A percentile compares a stretch with the other conserved stretches of the same genome.
Evolutionary conservation across 148 eudicot genomes (phyloP).

Genomic region (Talinum fruticosum): DNA sequence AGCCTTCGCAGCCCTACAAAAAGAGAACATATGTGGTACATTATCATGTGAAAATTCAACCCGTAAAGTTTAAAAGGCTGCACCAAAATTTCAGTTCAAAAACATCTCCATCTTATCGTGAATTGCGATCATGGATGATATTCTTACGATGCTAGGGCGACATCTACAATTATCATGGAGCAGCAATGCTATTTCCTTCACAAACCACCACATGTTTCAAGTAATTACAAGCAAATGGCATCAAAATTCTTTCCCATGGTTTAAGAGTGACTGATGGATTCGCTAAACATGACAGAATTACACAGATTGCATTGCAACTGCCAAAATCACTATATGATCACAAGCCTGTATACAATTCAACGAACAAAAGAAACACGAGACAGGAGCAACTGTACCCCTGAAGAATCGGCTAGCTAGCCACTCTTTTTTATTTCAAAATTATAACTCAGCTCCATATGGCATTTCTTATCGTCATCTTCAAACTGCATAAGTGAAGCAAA

Average conservation of each 20-base stretch:
- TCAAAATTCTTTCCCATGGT: neutral
- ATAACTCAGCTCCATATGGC: slow-evolving; percentile 59
- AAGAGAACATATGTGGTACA: too few relatives aligned
- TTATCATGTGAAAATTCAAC: too few relatives aligned
- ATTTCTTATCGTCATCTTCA: slow-evolving; percentile 57
- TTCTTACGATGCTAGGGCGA: too few relatives aligned
- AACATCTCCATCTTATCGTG: too few relatives aligned
- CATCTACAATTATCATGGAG: too few relatives aligned
- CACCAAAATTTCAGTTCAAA: too few relatives aligned
- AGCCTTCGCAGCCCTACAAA: too few relatives aligned
- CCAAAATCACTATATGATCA: neutral
- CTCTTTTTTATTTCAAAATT: slow-evolving; percentile 50
- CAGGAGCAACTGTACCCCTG: neutral
- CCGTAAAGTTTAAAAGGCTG: too few relatives aligned
- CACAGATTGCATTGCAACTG: neutral
- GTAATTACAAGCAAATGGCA: neutral
- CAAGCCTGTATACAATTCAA: slow-evolving; percentile 7
- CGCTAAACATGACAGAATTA: neutral
- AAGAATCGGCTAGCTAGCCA: slow-evolving; percentile 18
- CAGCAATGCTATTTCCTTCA: neutral
- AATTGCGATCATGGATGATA: too few relatives aligned
- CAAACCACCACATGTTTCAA: neutral
- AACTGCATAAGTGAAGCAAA: slow-evolving; percentile 39
- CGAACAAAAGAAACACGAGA: neutral
- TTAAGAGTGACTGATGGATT: neutral